A percentile compares a stretch with the other conserved stretches of the same genome.
Conservation (phyloP, 1,284 basidiomycete species). For the Puccinia coronata region DNA sequence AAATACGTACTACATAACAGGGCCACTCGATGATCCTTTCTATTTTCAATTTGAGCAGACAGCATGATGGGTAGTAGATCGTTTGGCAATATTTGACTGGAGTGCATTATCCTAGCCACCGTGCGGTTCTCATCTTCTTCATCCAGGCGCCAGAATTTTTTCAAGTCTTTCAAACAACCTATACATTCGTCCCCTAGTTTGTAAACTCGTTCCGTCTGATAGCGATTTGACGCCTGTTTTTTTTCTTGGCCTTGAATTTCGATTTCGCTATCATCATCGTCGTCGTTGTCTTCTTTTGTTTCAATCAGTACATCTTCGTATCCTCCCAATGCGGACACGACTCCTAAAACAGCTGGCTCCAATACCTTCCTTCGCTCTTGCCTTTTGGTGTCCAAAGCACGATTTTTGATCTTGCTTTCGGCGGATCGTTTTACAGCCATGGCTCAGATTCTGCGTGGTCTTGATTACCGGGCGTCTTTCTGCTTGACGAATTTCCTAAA, state of each 20-base stretch:
- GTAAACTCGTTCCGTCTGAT: background rate
- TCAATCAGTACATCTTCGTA: conserved; percentile 52
- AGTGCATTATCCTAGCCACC: conserved; percentile 84
- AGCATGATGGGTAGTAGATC: conserved; percentile 83
- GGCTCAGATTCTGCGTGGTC: too few relatives aligned
- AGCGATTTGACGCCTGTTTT: background rate
- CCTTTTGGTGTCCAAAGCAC: conserved; percentile 12
- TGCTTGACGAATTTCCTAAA: too few relatives aligned
- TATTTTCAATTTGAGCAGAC: conserved; percentile 66
- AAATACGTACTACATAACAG: conserved; percentile 68
- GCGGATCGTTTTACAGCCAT: conserved; percentile 22
- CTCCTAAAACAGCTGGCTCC: conserved; percentile 33
- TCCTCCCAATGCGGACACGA: conserved; percentile 54
- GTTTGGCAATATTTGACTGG: conserved; percentile 75
- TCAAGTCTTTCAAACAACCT: conserved; percentile 86
- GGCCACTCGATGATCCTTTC: conserved; percentile 73
- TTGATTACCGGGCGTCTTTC: too few relatives aligned
- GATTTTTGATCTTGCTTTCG: conserved; percentile 19
- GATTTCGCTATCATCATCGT: conserved; percentile 53
- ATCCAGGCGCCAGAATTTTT: conserved; percentile 90
- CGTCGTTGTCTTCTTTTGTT: conserved; percentile 51
- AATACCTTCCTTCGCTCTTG: conserved; percentile 29
- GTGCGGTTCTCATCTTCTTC: conserved; percentile 92
- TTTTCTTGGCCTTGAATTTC: conserved; percentile 48
- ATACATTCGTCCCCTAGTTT: conserved; percentile 23